These are phyloP conservation scores for Clonostachys rosea DNA, from an alignment of 2,329 filamentous ascomycete species.

Conservation along the genomic window DNA sequence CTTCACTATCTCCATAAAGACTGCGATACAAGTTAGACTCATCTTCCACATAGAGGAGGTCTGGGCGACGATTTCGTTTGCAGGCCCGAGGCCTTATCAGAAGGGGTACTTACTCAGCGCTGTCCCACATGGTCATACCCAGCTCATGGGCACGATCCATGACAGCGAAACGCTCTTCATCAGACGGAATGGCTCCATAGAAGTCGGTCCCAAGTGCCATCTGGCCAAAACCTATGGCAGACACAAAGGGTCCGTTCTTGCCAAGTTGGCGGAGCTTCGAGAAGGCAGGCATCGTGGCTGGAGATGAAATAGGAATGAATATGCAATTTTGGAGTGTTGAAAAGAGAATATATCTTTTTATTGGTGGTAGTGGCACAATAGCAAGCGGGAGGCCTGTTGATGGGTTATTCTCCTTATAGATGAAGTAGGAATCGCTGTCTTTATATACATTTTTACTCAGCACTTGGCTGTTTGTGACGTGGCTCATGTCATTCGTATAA, in stretches of 20 bases:
- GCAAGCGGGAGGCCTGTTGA: too few species aligned
- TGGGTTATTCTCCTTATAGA: too few species aligned
- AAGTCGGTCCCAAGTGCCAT: conserved; percentile 34
- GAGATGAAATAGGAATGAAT: too few species aligned
- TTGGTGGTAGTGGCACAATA: too few species aligned
- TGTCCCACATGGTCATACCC: conserved; percentile 44
- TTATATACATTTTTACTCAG: too few species aligned
- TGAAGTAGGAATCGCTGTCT: too few species aligned
- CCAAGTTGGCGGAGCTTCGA: conserved; percentile 26
- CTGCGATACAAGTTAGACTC: conserved; percentile 1
- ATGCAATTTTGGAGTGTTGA: too few species aligned
- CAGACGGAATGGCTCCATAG: conserved; percentile 21
- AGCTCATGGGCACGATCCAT: conserved; percentile 40
- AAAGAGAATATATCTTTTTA: too few species aligned
- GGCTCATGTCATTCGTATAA: too few species aligned
- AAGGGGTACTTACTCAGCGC: conserved; percentile 19
- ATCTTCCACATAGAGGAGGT: neutral
- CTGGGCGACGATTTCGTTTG: neutral
- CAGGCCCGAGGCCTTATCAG: too few species aligned
- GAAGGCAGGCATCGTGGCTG: too few species aligned
- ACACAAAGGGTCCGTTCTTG: conserved; percentile 42
- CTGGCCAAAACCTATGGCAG: conserved; percentile 41
- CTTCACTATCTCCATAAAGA: conserved; percentile 38
- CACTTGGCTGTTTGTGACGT: too few species aligned
- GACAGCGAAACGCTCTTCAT: conserved; percentile 40